Percentiles rank a stretch among this genome's conserved stretches.
Conservation (phyloP, 768 basidiomycete species). For the Trametes cingulata region DNA sequence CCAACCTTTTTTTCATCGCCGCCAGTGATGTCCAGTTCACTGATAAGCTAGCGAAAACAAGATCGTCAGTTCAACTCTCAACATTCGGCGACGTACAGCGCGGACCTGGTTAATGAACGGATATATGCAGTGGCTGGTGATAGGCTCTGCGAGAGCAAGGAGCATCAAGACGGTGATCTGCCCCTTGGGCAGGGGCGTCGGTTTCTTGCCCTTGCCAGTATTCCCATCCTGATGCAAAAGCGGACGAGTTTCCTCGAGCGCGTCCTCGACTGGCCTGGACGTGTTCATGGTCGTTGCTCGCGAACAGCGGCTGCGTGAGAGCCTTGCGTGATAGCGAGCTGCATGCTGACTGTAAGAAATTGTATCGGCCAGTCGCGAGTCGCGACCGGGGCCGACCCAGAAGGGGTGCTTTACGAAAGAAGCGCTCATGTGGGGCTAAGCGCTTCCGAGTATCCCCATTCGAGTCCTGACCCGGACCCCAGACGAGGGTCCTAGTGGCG, state of each 20-base stretch:
- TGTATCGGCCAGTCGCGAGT: too few relatives aligned
- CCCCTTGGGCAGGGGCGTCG: constrained; percentile 45
- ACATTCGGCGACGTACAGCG: background rate
- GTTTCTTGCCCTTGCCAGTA: background rate
- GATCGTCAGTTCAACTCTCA: background rate
- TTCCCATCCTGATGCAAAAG: background rate
- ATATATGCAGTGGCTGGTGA: constrained; percentile 46
- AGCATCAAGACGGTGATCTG: constrained; percentile 48
- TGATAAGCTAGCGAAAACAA: constrained; percentile 37
- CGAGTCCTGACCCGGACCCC: too few relatives aligned
- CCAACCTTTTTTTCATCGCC: constrained; percentile 47
- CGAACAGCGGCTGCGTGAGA: too few relatives aligned
- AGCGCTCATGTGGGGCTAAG: too few relatives aligned
- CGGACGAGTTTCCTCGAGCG: background rate
- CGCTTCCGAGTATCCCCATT: too few relatives aligned
- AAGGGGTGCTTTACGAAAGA: too few relatives aligned
- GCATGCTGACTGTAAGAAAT: too few relatives aligned
- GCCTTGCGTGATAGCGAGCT: too few relatives aligned
- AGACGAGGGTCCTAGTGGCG: too few relatives aligned
- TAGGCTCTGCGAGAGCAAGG: constrained; percentile 46
- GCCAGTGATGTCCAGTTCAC: constrained; percentile 42
- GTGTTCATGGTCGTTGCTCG: background rate
- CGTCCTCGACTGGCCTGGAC: background rate
- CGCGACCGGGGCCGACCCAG: too few relatives aligned
- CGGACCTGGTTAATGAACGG: constrained; percentile 53